Conservation (phyloP, 1,284 basidiomycete species). For the Cryptococcus sp. region DNA sequence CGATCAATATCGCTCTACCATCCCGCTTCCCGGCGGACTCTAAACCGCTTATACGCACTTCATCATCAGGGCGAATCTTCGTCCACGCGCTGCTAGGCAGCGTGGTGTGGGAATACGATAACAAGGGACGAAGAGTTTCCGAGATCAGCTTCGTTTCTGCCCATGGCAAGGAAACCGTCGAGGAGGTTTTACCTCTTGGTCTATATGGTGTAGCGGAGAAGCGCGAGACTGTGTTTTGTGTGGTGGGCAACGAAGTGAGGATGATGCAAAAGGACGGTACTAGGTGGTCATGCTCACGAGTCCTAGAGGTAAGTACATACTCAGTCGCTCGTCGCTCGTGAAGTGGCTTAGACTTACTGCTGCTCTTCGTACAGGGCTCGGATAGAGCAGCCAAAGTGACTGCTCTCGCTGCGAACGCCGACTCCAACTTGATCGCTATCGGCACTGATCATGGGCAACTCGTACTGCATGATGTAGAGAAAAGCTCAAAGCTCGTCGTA, state of each 20-base stretch:
- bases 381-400: neutral
- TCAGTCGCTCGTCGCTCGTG: neutral
- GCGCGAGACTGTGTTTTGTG: conserved; percentile 4
- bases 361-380: neutral
- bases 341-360: neutral
- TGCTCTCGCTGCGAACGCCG: neutral
- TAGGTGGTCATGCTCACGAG: neutral
- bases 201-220: conserved; percentile 1
- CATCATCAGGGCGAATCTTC: conserved; percentile 15
- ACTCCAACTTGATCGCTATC: neutral
- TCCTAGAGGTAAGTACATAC: conserved; percentile 9
- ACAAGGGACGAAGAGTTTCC: conserved; percentile 20
- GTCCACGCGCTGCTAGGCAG: conserved; percentile 7
- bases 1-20: conserved; percentile 15
- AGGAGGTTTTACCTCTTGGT: conserved; percentile 4
- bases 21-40: conserved; percentile 15
- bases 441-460: neutral
- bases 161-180: neutral
- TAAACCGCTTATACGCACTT: conserved; percentile 4
- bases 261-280: conserved; percentile 9
- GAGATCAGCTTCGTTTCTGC: conserved; percentile 12
- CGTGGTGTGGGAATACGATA: conserved; percentile 30
- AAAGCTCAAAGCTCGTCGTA: neutral
- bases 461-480: neutral
- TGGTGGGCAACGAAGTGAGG: neutral